These are phyloP conservation scores for Trypanosoma rangeli DNA, from an alignment of 208 protist species.

Conservation along the genomic window DNA sequence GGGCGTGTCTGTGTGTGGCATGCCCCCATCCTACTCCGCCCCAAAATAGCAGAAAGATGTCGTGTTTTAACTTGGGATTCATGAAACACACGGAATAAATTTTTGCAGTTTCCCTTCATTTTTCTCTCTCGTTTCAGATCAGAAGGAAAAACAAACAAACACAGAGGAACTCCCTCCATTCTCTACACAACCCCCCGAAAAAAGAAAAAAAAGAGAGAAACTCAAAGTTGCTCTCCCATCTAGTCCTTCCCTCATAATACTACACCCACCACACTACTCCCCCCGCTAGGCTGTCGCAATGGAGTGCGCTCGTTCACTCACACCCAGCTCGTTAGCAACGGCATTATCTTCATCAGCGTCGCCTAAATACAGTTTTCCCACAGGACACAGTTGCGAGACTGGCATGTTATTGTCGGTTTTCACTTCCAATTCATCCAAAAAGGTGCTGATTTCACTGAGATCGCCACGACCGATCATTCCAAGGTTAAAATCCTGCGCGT, in stretches of 20 bases:
- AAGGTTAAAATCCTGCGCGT: conserved; percentile 94
- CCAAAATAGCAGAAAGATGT: no score
- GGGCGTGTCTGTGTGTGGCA: no score
- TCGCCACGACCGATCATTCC: conserved; percentile 95
- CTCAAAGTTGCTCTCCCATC: no score
- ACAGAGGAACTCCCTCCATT: neutral
- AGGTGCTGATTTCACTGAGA: conserved; percentile 93
- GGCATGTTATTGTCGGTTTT: conserved; percentile 91
- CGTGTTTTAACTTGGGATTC: no score
- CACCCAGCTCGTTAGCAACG: conserved; percentile 59
- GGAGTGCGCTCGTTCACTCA: conserved; percentile 18
- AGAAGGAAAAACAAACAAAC: neutral
- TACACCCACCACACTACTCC: neutral
- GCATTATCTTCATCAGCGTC: conserved; percentile 88
- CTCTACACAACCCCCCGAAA: no score
- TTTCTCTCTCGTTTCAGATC: no score
- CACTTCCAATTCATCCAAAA: conserved; percentile 89
- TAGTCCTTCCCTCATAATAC: neutral
- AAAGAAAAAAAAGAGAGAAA: no score
- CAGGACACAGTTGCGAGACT: conserved; percentile 87
- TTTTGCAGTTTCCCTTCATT: no score
- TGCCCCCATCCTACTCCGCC: no score
- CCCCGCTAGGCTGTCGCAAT: conserved; percentile 15
- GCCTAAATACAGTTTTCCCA: conserved; percentile 75
- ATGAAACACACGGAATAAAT: no score